A percentile compares a stretch with the other conserved stretches of the same genome.
phyloP scores from a whole-genome alignment of 495 filamentous ascomycete species.

The Thozetella sp. region DNA sequence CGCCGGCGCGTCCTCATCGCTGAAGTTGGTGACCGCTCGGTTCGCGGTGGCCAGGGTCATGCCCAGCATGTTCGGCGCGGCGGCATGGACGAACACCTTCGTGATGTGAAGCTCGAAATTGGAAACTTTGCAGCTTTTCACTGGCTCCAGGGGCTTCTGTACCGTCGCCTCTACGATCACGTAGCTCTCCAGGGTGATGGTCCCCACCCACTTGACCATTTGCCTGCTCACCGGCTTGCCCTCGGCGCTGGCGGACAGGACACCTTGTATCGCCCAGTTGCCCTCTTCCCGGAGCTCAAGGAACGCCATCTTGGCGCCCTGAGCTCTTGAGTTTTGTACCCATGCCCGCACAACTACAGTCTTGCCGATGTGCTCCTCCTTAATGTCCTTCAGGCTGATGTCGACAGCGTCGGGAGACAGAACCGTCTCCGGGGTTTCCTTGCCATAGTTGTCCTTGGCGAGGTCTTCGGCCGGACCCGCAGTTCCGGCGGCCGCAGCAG shows the following conservation, averaged over 20 bases:
- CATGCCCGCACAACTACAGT: slow-evolving; percentile 79
- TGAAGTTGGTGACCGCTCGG: slow-evolving; percentile 65
- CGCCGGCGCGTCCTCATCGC: slow-evolving; percentile 60
- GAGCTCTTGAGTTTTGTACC: slow-evolving; percentile 82
- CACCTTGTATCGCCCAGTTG: slow-evolving; percentile 75
- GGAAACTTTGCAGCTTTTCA: slow-evolving; percentile 77
- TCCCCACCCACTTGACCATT: slow-evolving; percentile 92
- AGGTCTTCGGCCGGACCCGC: slow-evolving; percentile 64
- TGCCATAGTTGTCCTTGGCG: slow-evolving; percentile 71
- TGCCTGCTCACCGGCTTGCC: slow-evolving; percentile 63
- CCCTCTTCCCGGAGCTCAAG: slow-evolving; percentile 85
- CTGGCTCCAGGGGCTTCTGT: slow-evolving; percentile 77
- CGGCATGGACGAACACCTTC: slow-evolving; percentile 71
- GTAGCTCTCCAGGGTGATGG: slow-evolving; percentile 79
- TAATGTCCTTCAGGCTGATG: slow-evolving; percentile 53
- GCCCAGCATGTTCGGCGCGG: slow-evolving; percentile 63
- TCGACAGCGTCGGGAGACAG: slow-evolving; percentile 34
- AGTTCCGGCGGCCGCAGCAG: slow-evolving; percentile 41
- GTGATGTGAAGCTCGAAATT: slow-evolving; percentile 84
- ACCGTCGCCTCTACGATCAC: slow-evolving; percentile 81
- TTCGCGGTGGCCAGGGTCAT: slow-evolving; percentile 72
- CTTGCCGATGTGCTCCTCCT: slow-evolving; percentile 66
- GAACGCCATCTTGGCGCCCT: slow-evolving; percentile 92
- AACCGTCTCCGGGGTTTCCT: slow-evolving; percentile 29
- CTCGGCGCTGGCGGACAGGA: slow-evolving; percentile 59